These are phyloP conservation scores for Gillenia trifoliata DNA, from an alignment of 306 rosid species.

Conservation along the genomic window DNA sequence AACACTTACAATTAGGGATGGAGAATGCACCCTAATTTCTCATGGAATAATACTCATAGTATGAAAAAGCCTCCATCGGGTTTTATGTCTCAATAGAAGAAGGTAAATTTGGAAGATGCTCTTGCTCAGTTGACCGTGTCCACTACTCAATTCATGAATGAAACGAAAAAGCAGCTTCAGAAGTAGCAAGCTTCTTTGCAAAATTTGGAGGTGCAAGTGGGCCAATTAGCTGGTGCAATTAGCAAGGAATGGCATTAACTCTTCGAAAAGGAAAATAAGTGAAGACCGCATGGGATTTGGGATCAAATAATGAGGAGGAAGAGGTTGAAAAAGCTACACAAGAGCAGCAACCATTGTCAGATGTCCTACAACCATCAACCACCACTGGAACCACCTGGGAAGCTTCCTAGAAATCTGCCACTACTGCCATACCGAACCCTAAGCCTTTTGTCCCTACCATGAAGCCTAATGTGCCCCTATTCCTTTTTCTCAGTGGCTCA, in stretches of 20 bases:
- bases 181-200: background rate
- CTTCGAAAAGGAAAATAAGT: background rate
- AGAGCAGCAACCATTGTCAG: background rate
- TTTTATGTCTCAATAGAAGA: background rate
- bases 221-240: background rate
- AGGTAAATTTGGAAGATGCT: background rate
- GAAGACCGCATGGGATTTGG: background rate
- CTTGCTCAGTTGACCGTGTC: background rate
- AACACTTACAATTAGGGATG: too few species aligned
- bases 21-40: too few species aligned
- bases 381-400: background rate
- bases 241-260: background rate
- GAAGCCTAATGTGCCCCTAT: background rate
- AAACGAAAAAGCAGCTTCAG: background rate
- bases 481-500: background rate
- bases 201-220: background rate
- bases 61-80: background rate
- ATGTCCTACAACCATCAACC: background rate
- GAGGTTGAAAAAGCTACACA: background rate
- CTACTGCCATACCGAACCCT: background rate
- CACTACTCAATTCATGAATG: background rate
- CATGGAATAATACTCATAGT: background rate
- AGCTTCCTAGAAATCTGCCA: background rate
- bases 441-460: background rate
- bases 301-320: background rate